Evolutionary conservation across 257 asterid genomes (phyloP).

Genomic region (Capsicum baccatum): DNA sequence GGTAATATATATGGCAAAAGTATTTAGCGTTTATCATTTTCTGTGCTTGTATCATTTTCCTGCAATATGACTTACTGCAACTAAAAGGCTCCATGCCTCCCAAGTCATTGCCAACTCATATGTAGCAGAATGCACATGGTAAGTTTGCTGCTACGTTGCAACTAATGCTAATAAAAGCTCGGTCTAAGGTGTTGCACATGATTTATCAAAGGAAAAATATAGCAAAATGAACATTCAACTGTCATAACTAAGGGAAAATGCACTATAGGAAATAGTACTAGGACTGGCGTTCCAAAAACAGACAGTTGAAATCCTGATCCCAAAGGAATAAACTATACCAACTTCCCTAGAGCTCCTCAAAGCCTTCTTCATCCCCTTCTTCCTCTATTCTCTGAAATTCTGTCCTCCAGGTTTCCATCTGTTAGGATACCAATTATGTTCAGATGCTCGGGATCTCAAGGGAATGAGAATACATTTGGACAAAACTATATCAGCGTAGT

Average conservation of each 20-base stretch:
- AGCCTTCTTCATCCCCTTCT: slow-evolving; percentile 88
- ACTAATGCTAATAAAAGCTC: slow-evolving; percentile 16
- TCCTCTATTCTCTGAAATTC: slow-evolving; percentile 78
- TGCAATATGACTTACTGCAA: neutral
- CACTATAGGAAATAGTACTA: neutral
- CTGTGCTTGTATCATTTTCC: slow-evolving; percentile 6
- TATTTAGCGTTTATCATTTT: too few species aligned
- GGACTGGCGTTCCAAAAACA: neutral
- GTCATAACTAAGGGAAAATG: neutral
- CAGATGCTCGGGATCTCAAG: neutral
- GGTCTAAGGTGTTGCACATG: neutral
- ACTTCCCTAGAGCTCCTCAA: slow-evolving; percentile 67
- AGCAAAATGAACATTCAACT: neutral
- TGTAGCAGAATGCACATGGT: slow-evolving; percentile 10
- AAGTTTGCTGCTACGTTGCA: neutral
- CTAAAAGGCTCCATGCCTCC: neutral
- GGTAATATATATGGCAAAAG: too few species aligned
- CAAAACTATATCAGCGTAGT: neutral
- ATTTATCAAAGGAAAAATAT: neutral
- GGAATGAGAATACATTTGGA: slow-evolving; percentile 1
- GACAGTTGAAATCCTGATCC: neutral
- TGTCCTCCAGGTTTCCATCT: slow-evolving; percentile 83
- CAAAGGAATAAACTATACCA: neutral
- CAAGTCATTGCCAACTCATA: neutral
- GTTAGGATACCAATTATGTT: slow-evolving; percentile 26